A percentile compares a stretch with the other conserved stretches of the same genome.
Conservation (phyloP, 2,329 filamentous ascomycete species). For the Colletotrichum agaves region DNA sequence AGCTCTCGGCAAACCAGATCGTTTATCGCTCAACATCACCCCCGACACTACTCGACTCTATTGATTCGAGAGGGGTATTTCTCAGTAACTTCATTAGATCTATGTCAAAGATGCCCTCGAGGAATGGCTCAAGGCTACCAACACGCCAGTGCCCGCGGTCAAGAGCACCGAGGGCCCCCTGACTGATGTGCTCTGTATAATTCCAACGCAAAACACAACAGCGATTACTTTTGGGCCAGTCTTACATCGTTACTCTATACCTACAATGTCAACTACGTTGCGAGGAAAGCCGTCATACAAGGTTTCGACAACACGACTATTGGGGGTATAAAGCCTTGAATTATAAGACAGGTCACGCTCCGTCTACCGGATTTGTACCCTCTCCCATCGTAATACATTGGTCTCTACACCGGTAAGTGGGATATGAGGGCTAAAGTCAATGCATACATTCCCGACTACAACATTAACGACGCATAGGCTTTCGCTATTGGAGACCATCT, state of each 20-base stretch:
- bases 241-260: constrained; percentile 42
- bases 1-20: constrained; percentile 41
- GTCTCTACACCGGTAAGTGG: constrained; percentile 50
- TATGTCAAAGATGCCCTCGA: constrained; percentile 47
- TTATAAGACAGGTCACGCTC: constrained; percentile 52
- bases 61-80: constrained; percentile 43
- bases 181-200: constrained; percentile 45
- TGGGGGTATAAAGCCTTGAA: constrained; percentile 50
- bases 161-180: constrained; percentile 32
- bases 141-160: constrained; percentile 14
- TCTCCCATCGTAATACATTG: constrained; percentile 41
- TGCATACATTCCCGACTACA: constrained; percentile 47
- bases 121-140: constrained; percentile 38
- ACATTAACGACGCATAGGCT: constrained; percentile 43
- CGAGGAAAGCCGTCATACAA: constrained; percentile 47
- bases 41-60: constrained; percentile 41
- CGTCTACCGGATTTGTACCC: constrained; percentile 52
- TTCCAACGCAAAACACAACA: constrained; percentile 42
- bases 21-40: constrained; percentile 42
- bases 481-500: constrained; percentile 39
- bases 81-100: constrained; percentile 40
- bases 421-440: constrained; percentile 50
- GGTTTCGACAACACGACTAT: constrained; percentile 45
- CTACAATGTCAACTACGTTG: constrained; percentile 41
- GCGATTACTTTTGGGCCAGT: constrained; percentile 44